Base-by-base conservation (phyloP, 257 asterid species). In the Datura wrightii region DNA sequence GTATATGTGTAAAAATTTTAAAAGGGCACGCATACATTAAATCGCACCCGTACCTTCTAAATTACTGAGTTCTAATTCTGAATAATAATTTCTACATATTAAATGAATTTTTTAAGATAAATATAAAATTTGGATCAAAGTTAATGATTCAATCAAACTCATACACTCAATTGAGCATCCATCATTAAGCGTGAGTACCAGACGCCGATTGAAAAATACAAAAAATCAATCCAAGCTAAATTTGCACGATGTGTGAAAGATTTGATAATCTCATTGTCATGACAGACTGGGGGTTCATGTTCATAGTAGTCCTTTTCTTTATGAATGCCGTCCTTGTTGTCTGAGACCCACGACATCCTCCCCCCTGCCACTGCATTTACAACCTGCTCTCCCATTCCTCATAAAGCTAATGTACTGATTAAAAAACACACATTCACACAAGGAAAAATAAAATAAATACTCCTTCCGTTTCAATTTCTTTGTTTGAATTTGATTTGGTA, bases 221-320 rank as follows among this genome's bases (percentile, higher is more conserved):
- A 18, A 14, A 39, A 15, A 0, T 2, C 3, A 65, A 37, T 14
- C 15, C 50, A 39, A 70, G 36, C 1, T 62, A 44, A n/a, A 5
- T 10, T 42, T 4, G 79, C 24, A 42, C 31, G 36, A 16, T 65
- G 10, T 71, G 36, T 42, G 9, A 44, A 44, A 46, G 80, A 44
- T 78, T 52, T 78, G 15, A 52, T 31, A 6, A 52, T 13, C 52
- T 78, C 82, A 52, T 52, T 13, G 44, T 76, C 82, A 76, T 14
- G 82, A 76, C 82, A 76, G 81, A 76, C 63, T 76, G 48, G 8
- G 8, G 42, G 19, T 48, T 48, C 41, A 74, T 74, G 42, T 31
- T 76, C 41, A 48, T 76, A 76, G 63, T 76, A 74, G 82, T 76
- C 62, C 24, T 31, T 76, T 76, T 76, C 62, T 24, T 14, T 76